Base-by-base conservation (phyloP, 2,329 filamentous ascomycete genomes). In the Fusarium brachygibbosum region DNA sequence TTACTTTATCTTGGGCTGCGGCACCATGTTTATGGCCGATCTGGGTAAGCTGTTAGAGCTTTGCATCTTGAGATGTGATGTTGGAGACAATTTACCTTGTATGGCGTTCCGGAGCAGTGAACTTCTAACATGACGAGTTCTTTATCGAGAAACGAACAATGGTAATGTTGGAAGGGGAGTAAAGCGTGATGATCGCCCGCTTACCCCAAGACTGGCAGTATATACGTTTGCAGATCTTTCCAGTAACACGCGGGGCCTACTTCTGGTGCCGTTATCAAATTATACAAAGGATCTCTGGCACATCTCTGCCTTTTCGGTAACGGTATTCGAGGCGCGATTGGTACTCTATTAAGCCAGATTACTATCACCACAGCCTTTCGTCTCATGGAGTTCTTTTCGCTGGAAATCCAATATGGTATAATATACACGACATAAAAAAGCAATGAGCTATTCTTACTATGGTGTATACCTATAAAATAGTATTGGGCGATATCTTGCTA, bases 1-100 rank as follows among this genome's bases (percentile, higher is more conserved):
- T 25, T 8, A 72, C 63, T 31, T 61, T 52, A 2, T 57, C 53
- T 14, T 56, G 58, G 11, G 66, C 69, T 17, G 8, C 19, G 12
- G 37, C 16, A 8, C 69, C 69, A 70, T 72, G 69, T 31, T 68
- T 46, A 38, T 60, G 19, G 16, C 69, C 69, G 5, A 72, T 68
- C 69, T 72, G 13, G 13, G 21, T 4, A 7, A 4, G 14, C 11
- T 3, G 9, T 25, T 8, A 31, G 32, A 3, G 44, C n/a, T 9
- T 19, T 29, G 2, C 8, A 12, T 16, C 17, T 12, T 4, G 5
- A 2, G 8, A 6, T 19, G 5, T 17, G n/a, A 2, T 4, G 4
- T 5, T 5, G 16, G 6, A 11, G 11, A 6, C 0, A 1, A 1
- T 2, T 16, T 58, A 63, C 66, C 48, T 69, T 66, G 8, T 69